Base-by-base conservation (phyloP, 345 rosid species). In the Eucalyptus leucophloia region DNA sequence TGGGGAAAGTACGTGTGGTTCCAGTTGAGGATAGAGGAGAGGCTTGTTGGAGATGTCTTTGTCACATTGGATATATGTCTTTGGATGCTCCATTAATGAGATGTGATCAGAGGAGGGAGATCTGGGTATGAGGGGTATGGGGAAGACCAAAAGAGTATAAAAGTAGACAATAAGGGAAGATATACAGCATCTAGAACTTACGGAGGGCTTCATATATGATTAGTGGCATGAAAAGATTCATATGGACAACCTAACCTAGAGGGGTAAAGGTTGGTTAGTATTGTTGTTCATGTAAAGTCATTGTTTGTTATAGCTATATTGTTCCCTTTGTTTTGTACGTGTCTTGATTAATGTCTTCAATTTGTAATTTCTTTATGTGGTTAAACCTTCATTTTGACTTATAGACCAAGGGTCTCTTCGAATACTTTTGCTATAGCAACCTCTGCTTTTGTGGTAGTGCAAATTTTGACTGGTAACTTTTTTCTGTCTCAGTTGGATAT, bases 401-500 rank as follows among this genome's bases (percentile, higher is more conserved):
- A 21, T 40, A 40, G 47, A 40, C 47, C 28, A 21, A 77, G 6
- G 85, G 47, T 77, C 47, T 77, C 17, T 77, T 77, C 4, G 17
- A 23, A 77, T 77, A 21, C 85, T 40, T 77, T 21, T 77, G 8
- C 17, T 1, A 7, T 72, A 12, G 47, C 30, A 40, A 26, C 47
- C 47, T 40, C 47, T 77, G 83, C 47, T 77, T 23, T 77, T 14
- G 15, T 77, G 47, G 85, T 12, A 77, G 17, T 88, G 86, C 72
- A 15, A 19, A n/a, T 9, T 9, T 32, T 88, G n/a, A 58, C 40
- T n/a, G 26, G 14, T 45, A 21, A 87, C 49, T 14, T 17, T 24
- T 58, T 42, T 62, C 34, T 87, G 87, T 83, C 58, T 65, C 95
- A 97, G 99, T 93, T 97, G 98, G 99, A 97, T 92, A 91, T 95